Evolutionary conservation across 2,329 filamentous ascomycete genomes (phyloP), one percentile per base, ranked within the genome.

Genomic region (Thelonectria rubi): DNA sequence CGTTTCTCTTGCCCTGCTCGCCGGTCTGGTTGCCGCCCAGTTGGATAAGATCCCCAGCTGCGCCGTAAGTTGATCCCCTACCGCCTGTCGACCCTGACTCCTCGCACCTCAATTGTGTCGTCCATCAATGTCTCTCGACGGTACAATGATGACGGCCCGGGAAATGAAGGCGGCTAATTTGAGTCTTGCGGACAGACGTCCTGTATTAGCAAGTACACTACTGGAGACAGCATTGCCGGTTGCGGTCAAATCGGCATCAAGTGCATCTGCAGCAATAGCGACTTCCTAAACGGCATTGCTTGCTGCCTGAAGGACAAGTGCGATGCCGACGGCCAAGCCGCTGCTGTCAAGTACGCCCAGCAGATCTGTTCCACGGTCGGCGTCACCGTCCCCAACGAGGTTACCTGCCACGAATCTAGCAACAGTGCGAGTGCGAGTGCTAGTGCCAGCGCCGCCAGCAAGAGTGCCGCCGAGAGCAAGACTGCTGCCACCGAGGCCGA

Each of bases 221-320:
- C 64, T 21, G 75, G 75, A 45, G 66, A 55, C 18, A 65, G 66
- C 40, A 77, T 81, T 55, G 78, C 72, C 52, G 78, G 75, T 65
- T 81, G 79, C 71, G 69, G 67, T 26, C 62, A 70, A 46, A 65
- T 78, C 68, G 77, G 80, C 72, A 71, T 79, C 60, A 69, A 65
- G 55, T 81, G 79, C 71, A 74, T 81, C 69, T 81, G 79, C 75
- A 70, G 67, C 69, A 79, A 80, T 74, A 49, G 66, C 48, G 56
- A 73, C 45, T 81, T 81, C 74, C 72, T 81, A 57, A 63, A 68
- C 63, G 67, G 65, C 64, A 79, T 81, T 49, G 77, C 79, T 53
- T 81, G 79, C 75, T 81, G 79, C 65, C 72, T 81, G 52, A 68
- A 69, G 43, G 68, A 70, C 34, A 65, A 63, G 46, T 81, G 79